These are phyloP conservation scores for Ocimum tenuiflorum DNA, from an alignment of 257 asterid species.

Conservation along the genomic window DNA sequence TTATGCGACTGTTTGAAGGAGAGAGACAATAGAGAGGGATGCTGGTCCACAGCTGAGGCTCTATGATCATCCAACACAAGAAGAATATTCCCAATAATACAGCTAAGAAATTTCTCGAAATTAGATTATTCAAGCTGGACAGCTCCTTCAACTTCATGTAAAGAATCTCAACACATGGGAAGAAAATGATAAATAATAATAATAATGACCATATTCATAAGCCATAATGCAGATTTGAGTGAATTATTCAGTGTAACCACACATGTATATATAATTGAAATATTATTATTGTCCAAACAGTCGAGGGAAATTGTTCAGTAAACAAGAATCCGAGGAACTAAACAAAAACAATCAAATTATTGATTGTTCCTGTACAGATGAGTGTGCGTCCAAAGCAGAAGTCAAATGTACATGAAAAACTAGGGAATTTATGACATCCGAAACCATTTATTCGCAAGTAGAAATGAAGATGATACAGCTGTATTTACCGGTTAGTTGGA, in stretches of 20 bases:
- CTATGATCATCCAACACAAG: too few relatives aligned
- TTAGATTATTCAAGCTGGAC: not conserved
- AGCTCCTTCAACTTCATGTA: not conserved
- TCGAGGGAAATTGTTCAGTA: not conserved
- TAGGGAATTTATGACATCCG: not conserved
- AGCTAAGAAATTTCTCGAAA: not conserved
- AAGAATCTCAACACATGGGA: slow-evolving; percentile 2
- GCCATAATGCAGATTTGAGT: not conserved
- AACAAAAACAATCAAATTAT: not conserved
- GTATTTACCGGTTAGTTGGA: slow-evolving; percentile 41
- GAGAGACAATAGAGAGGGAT: not conserved
- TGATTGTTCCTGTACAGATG: slow-evolving; percentile 1
- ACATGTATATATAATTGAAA: not conserved
- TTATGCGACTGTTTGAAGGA: slow-evolving; percentile 7
- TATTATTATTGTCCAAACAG: not conserved
- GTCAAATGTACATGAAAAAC: not conserved
- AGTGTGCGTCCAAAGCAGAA: not conserved
- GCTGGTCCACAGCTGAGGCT: not conserved
- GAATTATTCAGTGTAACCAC: not conserved
- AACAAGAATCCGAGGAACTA: not conserved
- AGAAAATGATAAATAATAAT: not conserved
- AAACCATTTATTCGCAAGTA: slow-evolving; percentile 6
- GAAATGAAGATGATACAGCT: not conserved
- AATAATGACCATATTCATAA: too few relatives aligned
- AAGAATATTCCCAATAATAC: too few relatives aligned